Evolutionary conservation across 2,329 filamentous ascomycete species (phyloP).

Genomic region (Domatiomyces catenatus): DNA sequence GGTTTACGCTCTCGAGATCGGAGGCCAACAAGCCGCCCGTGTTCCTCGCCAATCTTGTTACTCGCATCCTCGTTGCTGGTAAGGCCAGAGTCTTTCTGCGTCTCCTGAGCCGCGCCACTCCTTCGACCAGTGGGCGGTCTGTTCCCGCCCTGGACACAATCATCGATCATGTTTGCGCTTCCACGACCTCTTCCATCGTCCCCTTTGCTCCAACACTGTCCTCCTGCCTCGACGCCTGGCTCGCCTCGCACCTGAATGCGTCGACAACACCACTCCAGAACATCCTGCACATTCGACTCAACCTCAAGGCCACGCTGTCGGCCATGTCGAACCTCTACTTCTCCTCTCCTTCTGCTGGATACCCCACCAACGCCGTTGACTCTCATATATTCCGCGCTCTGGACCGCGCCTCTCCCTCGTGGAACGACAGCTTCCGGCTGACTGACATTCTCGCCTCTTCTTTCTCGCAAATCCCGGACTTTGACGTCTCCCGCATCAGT

Average conservation of each 20-base stretch:
- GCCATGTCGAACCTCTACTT: constrained; percentile 61
- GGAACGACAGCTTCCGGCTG: constrained; percentile 69
- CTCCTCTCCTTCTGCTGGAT: constrained; percentile 45
- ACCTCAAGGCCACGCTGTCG: constrained; percentile 48
- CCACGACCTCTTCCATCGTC: constrained; percentile 4
- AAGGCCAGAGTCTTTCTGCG: constrained; percentile 11
- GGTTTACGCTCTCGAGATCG: constrained; percentile 6
- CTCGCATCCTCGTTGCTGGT: constrained; percentile 8
- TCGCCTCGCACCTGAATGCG: constrained; percentile 39
- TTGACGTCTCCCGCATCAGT: constrained; percentile 49
- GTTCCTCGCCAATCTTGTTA: constrained; percentile 5
- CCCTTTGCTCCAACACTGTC: constrained; percentile 53
- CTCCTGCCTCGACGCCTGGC: constrained; percentile 57
- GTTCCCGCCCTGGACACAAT: background rate
- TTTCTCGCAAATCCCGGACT: constrained; percentile 37
- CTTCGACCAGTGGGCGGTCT: background rate
- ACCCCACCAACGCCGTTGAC: constrained; percentile 49
- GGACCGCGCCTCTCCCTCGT: constrained; percentile 43
- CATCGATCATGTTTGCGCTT: background rate
- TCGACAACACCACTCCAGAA: constrained; percentile 45
- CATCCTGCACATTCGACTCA: constrained; percentile 53
- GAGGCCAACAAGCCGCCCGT: constrained; percentile 3
- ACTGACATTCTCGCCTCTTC: constrained; percentile 63
- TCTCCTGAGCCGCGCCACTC: constrained; percentile 1
- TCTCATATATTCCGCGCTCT: constrained; percentile 59